Evolutionary conservation across 1,139 yeast species (phyloP), one percentile per base, ranked within the genome.

Genomic region (Nakaseomyces sp.): DNA sequence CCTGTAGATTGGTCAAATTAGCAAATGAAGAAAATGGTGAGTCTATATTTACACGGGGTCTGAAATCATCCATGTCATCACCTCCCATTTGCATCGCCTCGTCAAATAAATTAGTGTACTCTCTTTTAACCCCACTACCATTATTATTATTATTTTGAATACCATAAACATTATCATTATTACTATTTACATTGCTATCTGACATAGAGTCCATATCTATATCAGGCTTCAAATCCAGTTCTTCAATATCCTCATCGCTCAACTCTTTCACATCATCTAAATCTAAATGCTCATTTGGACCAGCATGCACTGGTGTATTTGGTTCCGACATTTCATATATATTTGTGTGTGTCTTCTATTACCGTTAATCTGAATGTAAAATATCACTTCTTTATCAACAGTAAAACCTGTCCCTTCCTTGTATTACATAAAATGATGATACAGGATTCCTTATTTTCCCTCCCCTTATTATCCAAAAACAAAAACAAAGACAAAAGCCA

Each of bases 291-390:
- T 69, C 72, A 50, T 72, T 64, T 3, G 77, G 67, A n/a, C 57
- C 67, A 3, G 75, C 74, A 49, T 72, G 78, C 29, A 56, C 48
- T 5, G 79, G 79, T 2, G 79, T 73, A 2, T 62, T 63, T 4
- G 79, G 78, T 42, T 58, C 53, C 35, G 58, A 48, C 50, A 48
- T 48, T 15, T 5, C 15, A 15, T 13, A 13, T 13, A 15, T 15
- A 13, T 13, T 15, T 6, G 13, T 29, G 3, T 9, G 24, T 22
- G n/a, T 22, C 24, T 22, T 22, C 24, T 22, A 7, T 9, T 22
- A 22, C 3, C 9, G 9, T 22, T 3, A 7, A 1, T 22, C 9
- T 22, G 6, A 7, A 3, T 22, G 5, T 22, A 22, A n/a, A n/a
- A n/a, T n/a, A n/a, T n/a, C n/a, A 22, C 9, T 22, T 22, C 3